A percentile compares a stretch with the other conserved stretches of the same genome.
Conservation (phyloP, 345 rosid species). For the Populus nigra region DNA sequence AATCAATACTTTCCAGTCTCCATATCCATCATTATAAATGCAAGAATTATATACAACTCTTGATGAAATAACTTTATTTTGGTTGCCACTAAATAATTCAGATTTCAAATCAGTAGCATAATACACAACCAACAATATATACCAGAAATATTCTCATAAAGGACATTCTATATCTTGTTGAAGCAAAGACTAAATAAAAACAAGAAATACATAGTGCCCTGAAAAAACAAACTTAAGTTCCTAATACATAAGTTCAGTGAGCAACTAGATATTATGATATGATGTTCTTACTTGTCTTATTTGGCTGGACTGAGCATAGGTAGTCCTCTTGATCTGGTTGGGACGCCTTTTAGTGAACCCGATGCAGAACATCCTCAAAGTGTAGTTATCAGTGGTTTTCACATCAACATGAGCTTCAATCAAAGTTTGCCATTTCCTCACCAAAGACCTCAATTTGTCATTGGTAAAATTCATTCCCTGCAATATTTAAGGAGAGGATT, state of each 20-base stretch:
- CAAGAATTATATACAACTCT: neutral
- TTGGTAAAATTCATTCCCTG: conserved; percentile 96
- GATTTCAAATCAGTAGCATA: neutral
- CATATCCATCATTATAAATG: neutral
- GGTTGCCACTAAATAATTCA: neutral
- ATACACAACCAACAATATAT: neutral
- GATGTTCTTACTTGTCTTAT: conserved; percentile 57
- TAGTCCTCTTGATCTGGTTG: conserved; percentile 90
- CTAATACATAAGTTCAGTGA: neutral
- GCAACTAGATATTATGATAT: neutral
- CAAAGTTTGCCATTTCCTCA: conserved; percentile 89
- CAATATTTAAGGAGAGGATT: neutral
- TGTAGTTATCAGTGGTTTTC: conserved; percentile 84
- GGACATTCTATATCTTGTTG: neutral
- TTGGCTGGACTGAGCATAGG: conserved; percentile 96
- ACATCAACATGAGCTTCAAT: conserved; percentile 96
- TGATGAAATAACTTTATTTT: neutral
- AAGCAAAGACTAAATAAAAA: neutral
- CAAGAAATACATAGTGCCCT: neutral
- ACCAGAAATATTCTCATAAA: neutral
- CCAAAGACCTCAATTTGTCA: conserved; percentile 93
- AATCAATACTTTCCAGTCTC: too few species aligned
- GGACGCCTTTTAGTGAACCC: conserved; percentile 91
- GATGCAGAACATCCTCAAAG: conserved; percentile 86
- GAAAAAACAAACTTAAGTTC: neutral